A percentile compares a stretch with the other conserved stretches of the same genome.
These are phyloP conservation scores for Passiflora organensis DNA, from an alignment of 345 rosid genomes.

Conservation along the genomic window DNA sequence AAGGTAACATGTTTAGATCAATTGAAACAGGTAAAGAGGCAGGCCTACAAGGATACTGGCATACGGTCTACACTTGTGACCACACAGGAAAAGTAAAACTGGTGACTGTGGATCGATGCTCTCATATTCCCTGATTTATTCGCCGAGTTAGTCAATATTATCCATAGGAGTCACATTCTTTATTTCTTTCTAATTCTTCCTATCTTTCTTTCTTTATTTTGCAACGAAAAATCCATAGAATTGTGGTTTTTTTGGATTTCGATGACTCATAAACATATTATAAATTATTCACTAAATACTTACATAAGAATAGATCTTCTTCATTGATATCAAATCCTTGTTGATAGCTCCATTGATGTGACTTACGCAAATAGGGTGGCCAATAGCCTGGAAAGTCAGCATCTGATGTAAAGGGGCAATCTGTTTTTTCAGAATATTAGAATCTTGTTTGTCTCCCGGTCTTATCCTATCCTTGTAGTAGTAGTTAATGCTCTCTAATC, in stretches of 20 bases:
- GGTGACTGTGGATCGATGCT: slow-evolving; percentile 3
- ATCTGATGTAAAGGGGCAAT: slow-evolving; percentile 18
- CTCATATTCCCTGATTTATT: neutral
- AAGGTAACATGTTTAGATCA: too few relatives aligned
- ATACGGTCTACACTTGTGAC: neutral
- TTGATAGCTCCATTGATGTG: too few relatives aligned
- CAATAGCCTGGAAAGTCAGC: slow-evolving; percentile 22
- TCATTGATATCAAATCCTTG: too few relatives aligned
- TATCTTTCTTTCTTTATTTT: too few relatives aligned
- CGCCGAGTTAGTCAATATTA: neutral
- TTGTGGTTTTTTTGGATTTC: too few relatives aligned
- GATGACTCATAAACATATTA: too few relatives aligned
- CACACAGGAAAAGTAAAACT: neutral
- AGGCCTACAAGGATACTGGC: neutral
- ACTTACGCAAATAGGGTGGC: neutral
- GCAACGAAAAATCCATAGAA: slow-evolving; percentile 7
- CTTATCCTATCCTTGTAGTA: too few relatives aligned
- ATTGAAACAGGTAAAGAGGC: too few relatives aligned
- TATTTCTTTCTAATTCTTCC: too few relatives aligned
- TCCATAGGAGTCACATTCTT: neutral
- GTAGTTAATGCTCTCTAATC: too few relatives aligned
- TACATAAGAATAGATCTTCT: too few relatives aligned
- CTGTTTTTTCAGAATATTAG: slow-evolving; percentile 8
- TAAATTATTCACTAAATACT: too few relatives aligned
- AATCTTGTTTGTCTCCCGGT: neutral